phyloP scores from a whole-genome alignment of 495 filamentous ascomycete genomes.

The Penicillium malachiteum region DNA sequence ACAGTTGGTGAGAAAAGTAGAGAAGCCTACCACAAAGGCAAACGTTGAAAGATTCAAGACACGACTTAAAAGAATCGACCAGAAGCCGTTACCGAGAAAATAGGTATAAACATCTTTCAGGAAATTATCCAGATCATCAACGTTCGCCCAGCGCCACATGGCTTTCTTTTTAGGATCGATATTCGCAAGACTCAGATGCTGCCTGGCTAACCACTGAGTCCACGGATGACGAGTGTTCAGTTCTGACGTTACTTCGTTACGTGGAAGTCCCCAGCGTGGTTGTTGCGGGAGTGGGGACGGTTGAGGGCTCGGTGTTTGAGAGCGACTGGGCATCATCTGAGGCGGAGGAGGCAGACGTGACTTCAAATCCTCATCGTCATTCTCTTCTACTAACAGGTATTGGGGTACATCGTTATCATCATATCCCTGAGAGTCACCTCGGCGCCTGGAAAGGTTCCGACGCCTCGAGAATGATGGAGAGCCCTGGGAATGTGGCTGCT shows the following conservation, averaged over 20 bases:
- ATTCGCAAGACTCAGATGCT: slow-evolving; percentile 46
- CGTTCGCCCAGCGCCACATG: slow-evolving; percentile 95
- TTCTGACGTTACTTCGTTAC: slow-evolving; percentile 57
- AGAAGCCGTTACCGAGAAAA: slow-evolving; percentile 80
- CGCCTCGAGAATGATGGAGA: slow-evolving; percentile 24
- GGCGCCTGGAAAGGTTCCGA: slow-evolving; percentile 32
- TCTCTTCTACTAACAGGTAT: slow-evolving; percentile 77
- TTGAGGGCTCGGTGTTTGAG: slow-evolving; percentile 31
- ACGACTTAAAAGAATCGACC: slow-evolving; percentile 78
- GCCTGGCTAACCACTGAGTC: slow-evolving; percentile 33
- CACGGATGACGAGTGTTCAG: slow-evolving; percentile 20
- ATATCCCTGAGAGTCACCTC: slow-evolving; percentile 31
- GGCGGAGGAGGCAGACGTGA: slow-evolving; percentile 37
- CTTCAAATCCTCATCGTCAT: slow-evolving; percentile 37
- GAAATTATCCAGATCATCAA: slow-evolving; percentile 88
- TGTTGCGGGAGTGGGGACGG: slow-evolving; percentile 53
- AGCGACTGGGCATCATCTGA: slow-evolving; percentile 28
- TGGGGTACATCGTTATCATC: slow-evolving; percentile 88
- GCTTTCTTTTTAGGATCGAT: slow-evolving; percentile 76
- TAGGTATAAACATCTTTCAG: slow-evolving; percentile 89
- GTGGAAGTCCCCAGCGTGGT: slow-evolving; percentile 66
- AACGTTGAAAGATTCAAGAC: slow-evolving; percentile 71
- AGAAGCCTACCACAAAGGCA: slow-evolving; percentile 79
- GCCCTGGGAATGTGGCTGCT: slow-evolving; percentile 10
- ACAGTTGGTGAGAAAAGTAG: slow-evolving; percentile 83